Base-by-base conservation (phyloP, 2,329 filamentous ascomycete species). In the Fusarium brevicatenulatum region DNA sequence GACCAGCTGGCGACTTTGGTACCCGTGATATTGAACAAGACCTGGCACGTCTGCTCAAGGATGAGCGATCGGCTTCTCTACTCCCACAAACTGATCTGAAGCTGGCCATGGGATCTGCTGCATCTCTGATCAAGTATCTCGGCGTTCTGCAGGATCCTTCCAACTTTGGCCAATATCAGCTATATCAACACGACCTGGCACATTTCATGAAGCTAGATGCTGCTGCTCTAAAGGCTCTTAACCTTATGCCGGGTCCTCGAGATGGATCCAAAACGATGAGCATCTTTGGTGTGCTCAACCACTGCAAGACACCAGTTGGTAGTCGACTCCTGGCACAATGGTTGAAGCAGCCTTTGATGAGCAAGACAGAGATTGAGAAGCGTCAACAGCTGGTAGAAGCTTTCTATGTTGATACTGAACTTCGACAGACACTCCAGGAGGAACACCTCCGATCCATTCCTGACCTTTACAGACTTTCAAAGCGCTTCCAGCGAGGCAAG, bases 121-220 rank as follows among this genome's bases (percentile, higher is more conserved):
- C 96, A 10, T 94, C 95, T 12, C 84, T 99, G 76, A 97, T 99
- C 85, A 97, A 95, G 81, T 99, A 99, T 76, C 89, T 99, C 7
- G 92, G 93, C 40, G 91, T 97, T 40, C 89, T 99, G 83, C 93
- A 96, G 36, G 96, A 99, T 80, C 86, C 93, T 2, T 94, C 93
- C 63, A 99, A 99, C 82, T 98, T 98, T 81, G 96, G 97, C 7
- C 95, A 99, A 80, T 99, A 97, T 79, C 94, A 95, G 81, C 89
- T 99, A 21, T 99, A 98, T 79, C 96, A 99, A 82, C 96, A 99
- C 82, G 96, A 99, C 79, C 85, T 99, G 49, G 92, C 95, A 4
- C 95, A 99, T 78, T 99, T 94, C 81, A 99, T 99, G 96, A 99
- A 98, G 83, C 87, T 99, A 9, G 96, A 99, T 82, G 95, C 97